Conservation (phyloP, 2,329 filamentous ascomycete genomes). For the Zymoseptoria pseudotritici region DNA sequence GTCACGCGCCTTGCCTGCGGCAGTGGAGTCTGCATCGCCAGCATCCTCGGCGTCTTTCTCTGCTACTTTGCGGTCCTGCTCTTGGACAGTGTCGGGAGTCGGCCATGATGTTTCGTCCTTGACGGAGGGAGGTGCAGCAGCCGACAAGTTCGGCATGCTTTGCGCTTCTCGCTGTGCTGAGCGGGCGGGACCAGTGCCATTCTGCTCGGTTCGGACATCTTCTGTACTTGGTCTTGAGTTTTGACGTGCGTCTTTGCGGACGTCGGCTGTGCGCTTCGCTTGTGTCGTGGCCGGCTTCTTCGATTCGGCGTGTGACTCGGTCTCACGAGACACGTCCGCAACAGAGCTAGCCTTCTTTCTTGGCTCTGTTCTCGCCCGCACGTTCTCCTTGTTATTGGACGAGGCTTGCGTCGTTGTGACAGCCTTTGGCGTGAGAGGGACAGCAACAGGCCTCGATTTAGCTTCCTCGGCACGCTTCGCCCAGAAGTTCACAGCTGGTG, state of each 20-base stretch:
- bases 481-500: constrained; percentile 84
- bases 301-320: constrained; percentile 9
- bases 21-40: constrained; percentile 47
- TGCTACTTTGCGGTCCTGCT: constrained; percentile 61
- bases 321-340: constrained; percentile 9
- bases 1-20: constrained; percentile 48
- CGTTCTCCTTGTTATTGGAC: constrained; percentile 21
- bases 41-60: constrained; percentile 59
- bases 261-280: constrained; percentile 16
- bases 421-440: constrained; percentile 12
- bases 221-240: constrained; percentile 14
- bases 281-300: constrained; percentile 18
- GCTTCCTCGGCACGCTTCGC: constrained; percentile 64
- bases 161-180: constrained; percentile 17
- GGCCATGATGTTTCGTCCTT: constrained; percentile 80
- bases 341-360: constrained; percentile 22
- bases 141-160: constrained; percentile 19
- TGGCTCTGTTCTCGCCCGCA: constrained; percentile 19
- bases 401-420: not conserved
- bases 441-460: constrained; percentile 43
- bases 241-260: constrained; percentile 12
- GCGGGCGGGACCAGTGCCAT: constrained; percentile 1
- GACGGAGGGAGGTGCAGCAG: constrained; percentile 52
- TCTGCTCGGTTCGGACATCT: constrained; percentile 5
- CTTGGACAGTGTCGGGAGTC: constrained; percentile 71